Evolutionary conservation across 2,329 filamentous ascomycete species (phyloP).

Genomic region (Botrytis byssoidea): DNA sequence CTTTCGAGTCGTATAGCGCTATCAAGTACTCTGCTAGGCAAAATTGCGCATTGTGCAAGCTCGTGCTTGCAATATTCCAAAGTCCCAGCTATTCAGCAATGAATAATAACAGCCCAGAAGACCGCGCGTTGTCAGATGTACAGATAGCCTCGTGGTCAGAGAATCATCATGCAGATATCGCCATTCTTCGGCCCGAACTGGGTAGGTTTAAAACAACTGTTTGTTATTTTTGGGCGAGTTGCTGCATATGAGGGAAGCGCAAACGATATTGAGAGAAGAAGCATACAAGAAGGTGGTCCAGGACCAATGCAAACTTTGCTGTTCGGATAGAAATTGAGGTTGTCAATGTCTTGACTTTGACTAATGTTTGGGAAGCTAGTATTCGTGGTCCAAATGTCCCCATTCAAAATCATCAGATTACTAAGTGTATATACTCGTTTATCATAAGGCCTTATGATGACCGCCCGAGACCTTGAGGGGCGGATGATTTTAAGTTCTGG

Average conservation of each 20-base stretch:
- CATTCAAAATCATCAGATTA: not conserved
- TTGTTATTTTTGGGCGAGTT: not conserved
- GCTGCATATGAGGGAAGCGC: not conserved
- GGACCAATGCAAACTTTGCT: not conserved
- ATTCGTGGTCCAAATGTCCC: not conserved
- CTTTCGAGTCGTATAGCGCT: not conserved
- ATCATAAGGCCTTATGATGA: no score
- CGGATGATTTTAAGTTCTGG: not conserved
- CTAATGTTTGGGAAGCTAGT: not conserved
- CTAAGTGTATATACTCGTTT: not conserved
- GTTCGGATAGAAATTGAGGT: not conserved
- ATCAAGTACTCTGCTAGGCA: not conserved
- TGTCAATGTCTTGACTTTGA: not conserved
- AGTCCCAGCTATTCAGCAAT: not conserved
- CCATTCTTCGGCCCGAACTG: not conserved
- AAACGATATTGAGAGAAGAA: not conserved
- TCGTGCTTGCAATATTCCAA: not conserved
- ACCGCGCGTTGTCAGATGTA: not conserved
- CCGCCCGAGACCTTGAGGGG: no score
- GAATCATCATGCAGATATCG: not conserved
- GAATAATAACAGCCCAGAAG: not conserved
- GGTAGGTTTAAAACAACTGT: not conserved
- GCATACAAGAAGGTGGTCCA: not conserved
- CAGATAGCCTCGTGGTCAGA: not conserved
- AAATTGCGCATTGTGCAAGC: not conserved